Conservation (phyloP, 208 protist species). For the Tritrichomonas foetus region DNA sequence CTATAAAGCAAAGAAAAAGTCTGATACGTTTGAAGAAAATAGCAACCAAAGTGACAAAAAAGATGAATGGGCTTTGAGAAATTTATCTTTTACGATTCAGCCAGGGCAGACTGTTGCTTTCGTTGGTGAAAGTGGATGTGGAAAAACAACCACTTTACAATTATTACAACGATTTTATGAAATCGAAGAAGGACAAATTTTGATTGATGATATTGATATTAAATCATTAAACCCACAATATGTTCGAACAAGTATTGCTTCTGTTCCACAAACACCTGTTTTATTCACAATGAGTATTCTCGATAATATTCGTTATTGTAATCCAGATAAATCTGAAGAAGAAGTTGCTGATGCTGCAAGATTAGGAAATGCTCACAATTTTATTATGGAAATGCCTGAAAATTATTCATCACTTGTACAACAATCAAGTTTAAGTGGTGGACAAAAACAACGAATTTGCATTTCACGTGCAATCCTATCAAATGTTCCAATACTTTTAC, state of each 20-base stretch:
- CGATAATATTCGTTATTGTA: constrained; percentile 59
- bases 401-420: constrained; percentile 44
- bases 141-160: constrained; percentile 67
- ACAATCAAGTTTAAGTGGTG: background rate
- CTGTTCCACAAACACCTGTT: constrained; percentile 58
- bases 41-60: no score
- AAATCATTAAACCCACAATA: constrained; percentile 52
- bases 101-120: constrained; percentile 58
- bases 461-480: background rate
- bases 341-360: constrained; percentile 52
- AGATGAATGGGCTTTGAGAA: constrained; percentile 51
- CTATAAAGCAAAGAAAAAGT: background rate
- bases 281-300: constrained; percentile 54
- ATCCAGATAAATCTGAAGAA: constrained; percentile 39
- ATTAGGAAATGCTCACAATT: constrained; percentile 25
- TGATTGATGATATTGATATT: constrained; percentile 62
- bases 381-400: constrained; percentile 20
- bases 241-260: constrained; percentile 52
- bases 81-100: constrained; percentile 47
- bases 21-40: no score
- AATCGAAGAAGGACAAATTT: constrained; percentile 57
- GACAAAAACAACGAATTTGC: no score
- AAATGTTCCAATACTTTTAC: background rate
- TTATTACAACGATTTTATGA: constrained; percentile 66
- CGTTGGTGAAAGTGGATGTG: constrained; percentile 65